phyloP scores from a whole-genome alignment of 208 protist genomes.

The Crithidia sp. region DNA sequence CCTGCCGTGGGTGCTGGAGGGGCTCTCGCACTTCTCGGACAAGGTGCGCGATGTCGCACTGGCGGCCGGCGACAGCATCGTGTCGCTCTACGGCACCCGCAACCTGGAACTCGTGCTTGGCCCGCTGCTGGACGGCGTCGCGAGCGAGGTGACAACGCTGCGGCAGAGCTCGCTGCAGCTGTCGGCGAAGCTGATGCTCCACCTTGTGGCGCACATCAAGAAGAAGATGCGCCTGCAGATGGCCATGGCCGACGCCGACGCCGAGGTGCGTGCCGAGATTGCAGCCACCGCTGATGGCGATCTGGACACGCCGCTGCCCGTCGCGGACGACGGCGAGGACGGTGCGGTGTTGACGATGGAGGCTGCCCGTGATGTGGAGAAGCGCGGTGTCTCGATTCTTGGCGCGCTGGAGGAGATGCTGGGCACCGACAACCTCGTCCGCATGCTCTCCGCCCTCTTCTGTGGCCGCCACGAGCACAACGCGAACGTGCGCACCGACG shows the following conservation, averaged over 20 bases:
- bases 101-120: conserved; percentile 85
- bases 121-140: conserved; percentile 79
- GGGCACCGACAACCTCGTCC: conserved; percentile 70
- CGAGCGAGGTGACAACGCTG: conserved; percentile 83
- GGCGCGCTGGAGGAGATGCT: conserved; percentile 83
- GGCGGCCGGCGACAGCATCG: conserved; percentile 88
- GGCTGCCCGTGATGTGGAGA: conserved; percentile 84
- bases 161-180: conserved; percentile 92
- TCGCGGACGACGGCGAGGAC: conserved; percentile 20
- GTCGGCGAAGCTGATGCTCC: conserved; percentile 87
- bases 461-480: conserved; percentile 88
- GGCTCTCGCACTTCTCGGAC: conserved; percentile 91
- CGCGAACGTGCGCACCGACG: conserved; percentile 73
- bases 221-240: conserved; percentile 88
- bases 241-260: conserved; percentile 45
- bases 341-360: conserved; percentile 72
- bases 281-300: conserved; percentile 21
- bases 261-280: conserved; percentile 33
- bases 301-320: conserved; percentile 2
- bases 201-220: conserved; percentile 85
- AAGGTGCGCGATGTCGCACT: conserved; percentile 89
- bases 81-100: conserved; percentile 87
- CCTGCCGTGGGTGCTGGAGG: conserved; percentile 90
- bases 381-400: conserved; percentile 85
- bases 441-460: conserved; percentile 83